Evolutionary conservation across 140 eudicot genomes (phyloP), one percentile per base, ranked within the genome.

Genomic region (Ambrosia hybrid): DNA sequence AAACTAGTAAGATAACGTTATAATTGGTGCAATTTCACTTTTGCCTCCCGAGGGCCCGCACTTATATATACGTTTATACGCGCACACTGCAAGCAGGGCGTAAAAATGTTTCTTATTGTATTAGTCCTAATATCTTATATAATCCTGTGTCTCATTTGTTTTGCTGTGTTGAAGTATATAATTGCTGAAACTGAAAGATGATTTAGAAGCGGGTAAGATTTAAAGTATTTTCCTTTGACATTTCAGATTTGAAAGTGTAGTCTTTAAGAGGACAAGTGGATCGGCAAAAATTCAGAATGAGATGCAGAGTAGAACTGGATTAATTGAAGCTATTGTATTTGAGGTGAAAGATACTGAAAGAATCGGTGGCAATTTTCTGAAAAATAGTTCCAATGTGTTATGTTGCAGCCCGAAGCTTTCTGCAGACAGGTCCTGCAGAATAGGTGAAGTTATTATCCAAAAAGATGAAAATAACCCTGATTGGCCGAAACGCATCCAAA

Each of bases 361-460:
- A 71, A 83, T 88, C 9, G 95, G 95, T 14, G 95, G 88, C 59
- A 71, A 74, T 12, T 88, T 74, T 71, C 61, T 83, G 36, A 83
- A 85, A 55, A 67, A 67, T 4, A 56, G 70, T 48, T 80, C 87
- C 4, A 75, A 74, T 34, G 81, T 82, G 15, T 51, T 85, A 59
- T 88, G 95, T 65, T 88, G 95, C 85, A 85, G 78, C 59, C 88
- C 86, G 4, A 76, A 76, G 45, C 95, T 88, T 37, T 76, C 95
- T 45, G 55, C 67, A 33, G 82, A 80, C 2, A 80, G 81, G 14
- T 81, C 82, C 67, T 88, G 95, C 80, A 85, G 70, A 10, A 78
- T 88, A 2, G 95, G 91, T 52, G 95, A 88, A 77, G 86, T 88
- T 57, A 85, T 88, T 9, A 81, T 88, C 33, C 77, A 85, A 36